Evolutionary conservation across 345 rosid genomes (phyloP).

Genomic region (Heritiera fomes): DNA sequence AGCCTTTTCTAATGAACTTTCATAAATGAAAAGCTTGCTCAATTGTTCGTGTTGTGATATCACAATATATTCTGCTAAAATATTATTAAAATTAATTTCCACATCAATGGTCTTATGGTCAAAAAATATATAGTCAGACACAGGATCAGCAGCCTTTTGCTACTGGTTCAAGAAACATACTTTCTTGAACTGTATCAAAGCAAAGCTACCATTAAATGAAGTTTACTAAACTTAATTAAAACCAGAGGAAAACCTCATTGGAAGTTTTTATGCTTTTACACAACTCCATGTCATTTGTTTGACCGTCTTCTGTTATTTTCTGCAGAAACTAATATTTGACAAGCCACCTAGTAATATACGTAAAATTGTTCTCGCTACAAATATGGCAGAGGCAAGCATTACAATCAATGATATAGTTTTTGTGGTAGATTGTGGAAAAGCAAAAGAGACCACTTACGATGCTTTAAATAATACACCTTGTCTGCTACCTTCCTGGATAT

Average conservation of each 20-base stretch:
- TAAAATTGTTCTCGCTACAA: conserved; percentile 91
- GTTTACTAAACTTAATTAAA: not conserved
- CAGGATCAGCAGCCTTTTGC: not conserved
- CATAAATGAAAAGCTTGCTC: not conserved
- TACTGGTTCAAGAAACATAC: not conserved
- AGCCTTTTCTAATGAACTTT: not conserved
- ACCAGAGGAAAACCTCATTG: not conserved
- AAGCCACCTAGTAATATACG: conserved; percentile 76
- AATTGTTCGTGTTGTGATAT: not conserved
- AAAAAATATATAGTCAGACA: not conserved
- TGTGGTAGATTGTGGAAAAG: conserved; percentile 98
- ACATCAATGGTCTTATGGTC: not conserved
- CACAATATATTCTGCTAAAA: not conserved
- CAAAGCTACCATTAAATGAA: not conserved
- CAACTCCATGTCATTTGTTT: not conserved
- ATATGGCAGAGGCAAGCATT: conserved; percentile 99
- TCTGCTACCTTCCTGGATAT: conserved; percentile 95
- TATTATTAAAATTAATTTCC: not conserved
- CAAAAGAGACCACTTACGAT: conserved; percentile 99
- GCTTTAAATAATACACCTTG: conserved; percentile 99
- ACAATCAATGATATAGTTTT: conserved; percentile 93
- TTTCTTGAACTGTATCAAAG: not conserved
- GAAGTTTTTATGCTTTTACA: not conserved
- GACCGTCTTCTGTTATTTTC: conserved; percentile 24
- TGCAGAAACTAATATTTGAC: conserved; percentile 90